Evolutionary conservation across 352 stramenopile species (phyloP).

Genomic region (Globisporangium uncinulatum): DNA sequence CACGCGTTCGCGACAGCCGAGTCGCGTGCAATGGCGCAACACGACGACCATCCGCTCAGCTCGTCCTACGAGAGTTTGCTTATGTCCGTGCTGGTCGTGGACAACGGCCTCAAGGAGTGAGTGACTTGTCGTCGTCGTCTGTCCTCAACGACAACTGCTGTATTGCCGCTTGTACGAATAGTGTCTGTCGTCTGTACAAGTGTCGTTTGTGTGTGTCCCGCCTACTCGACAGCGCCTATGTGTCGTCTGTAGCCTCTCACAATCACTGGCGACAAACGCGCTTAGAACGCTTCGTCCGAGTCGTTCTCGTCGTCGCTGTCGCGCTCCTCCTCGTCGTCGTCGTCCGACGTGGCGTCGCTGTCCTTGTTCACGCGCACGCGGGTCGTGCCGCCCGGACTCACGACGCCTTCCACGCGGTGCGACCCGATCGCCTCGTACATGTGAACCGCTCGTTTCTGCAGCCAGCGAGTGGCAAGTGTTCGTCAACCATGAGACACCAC

Average conservation of each 20-base stretch:
- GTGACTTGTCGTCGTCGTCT: no score
- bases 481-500: neutral
- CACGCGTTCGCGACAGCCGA: slow-evolving; percentile 10
- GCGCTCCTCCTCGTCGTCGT: slow-evolving; percentile 22
- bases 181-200: no score
- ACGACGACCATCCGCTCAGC: slow-evolving; percentile 14
- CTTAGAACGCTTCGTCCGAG: slow-evolving; percentile 15
- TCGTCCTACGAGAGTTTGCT: slow-evolving; percentile 14
- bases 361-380: slow-evolving; percentile 45
- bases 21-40: slow-evolving; percentile 9
- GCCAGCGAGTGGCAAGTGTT: no score
- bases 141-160: no score
- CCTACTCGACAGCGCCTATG: neutral
- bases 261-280: neutral
- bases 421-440: slow-evolving; percentile 38
- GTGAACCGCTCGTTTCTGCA: slow-evolving; percentile 37
- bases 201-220: neutral
- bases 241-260: neutral
- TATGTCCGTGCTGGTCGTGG: slow-evolving; percentile 8
- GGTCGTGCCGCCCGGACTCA: slow-evolving; percentile 61
- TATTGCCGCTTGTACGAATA: no score
- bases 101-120: neutral
- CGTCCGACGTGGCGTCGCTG: slow-evolving; percentile 31
- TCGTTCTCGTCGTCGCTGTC: slow-evolving; percentile 26
- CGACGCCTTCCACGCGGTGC: slow-evolving; percentile 40